These are phyloP conservation scores for Mycena alexandri DNA, from an alignment of 768 basidiomycete genomes.

Conservation along the genomic window DNA sequence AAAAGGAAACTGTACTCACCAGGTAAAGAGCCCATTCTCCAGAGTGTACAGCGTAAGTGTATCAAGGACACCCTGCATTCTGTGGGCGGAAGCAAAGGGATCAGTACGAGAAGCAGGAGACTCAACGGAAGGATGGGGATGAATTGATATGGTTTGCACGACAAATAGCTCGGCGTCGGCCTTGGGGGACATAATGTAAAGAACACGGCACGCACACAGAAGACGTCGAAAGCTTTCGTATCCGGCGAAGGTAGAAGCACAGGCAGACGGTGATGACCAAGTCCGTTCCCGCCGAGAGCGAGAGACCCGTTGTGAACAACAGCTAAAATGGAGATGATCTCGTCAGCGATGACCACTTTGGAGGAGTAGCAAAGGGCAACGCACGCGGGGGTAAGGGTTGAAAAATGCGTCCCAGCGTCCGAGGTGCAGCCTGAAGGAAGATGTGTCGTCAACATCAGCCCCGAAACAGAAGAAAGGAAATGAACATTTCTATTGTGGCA, in stretches of 20 bases:
- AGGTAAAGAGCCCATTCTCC: constrained; percentile 57
- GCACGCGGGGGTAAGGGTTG: constrained; percentile 40
- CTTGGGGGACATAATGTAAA: not conserved
- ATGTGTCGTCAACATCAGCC: not conserved
- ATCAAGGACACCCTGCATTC: constrained; percentile 55
- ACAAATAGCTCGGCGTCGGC: too few species aligned
- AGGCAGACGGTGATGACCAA: constrained; percentile 53
- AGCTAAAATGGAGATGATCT: constrained; percentile 42
- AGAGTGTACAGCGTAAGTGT: constrained; percentile 57
- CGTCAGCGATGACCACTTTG: too few species aligned
- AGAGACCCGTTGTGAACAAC: constrained; percentile 57
- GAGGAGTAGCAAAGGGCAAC: not conserved
- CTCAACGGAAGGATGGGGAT: not conserved
- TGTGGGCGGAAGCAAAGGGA: constrained; percentile 24
- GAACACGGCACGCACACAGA: constrained; percentile 40
- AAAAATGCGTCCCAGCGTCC: constrained; percentile 31
- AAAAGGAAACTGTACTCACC: constrained; percentile 40
- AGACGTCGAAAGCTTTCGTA: constrained; percentile 45
- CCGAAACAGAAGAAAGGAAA: not conserved
- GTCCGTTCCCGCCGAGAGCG: constrained; percentile 55
- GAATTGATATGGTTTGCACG: not conserved
- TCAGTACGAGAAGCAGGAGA: not conserved
- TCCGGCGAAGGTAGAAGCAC: constrained; percentile 51
- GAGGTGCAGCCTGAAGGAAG: constrained; percentile 33
- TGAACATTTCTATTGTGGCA: constrained; percentile 44